Percentiles rank a stretch among this genome's conserved stretches.
Conservation (phyloP, 1,284 basidiomycete genomes). For the Microbotryomycetes sp. region DNA sequence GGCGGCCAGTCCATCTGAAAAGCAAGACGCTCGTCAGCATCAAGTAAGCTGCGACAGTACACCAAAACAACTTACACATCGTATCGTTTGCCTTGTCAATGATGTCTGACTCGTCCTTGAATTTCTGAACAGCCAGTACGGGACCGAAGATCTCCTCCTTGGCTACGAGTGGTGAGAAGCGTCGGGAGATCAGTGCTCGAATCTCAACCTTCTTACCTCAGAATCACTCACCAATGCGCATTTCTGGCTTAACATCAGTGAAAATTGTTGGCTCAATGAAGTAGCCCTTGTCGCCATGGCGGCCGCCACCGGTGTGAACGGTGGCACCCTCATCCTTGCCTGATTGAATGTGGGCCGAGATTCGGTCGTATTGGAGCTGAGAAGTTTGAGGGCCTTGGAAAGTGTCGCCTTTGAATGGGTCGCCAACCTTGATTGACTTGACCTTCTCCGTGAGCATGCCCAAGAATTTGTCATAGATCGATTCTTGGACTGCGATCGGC, state of each 20-base stretch:
- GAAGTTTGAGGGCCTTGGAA: conserved; percentile 88
- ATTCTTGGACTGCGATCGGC: conserved; percentile 6
- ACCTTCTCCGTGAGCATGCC: conserved; percentile 55
- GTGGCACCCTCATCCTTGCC: conserved; percentile 81
- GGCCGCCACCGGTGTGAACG: conserved; percentile 66
- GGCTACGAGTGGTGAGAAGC: conserved; percentile 46
- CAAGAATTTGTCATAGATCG: conserved; percentile 68
- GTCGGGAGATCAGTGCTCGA: background rate
- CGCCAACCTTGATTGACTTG: conserved; percentile 57
- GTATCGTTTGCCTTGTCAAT: conserved; percentile 77
- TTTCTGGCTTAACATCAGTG: conserved; percentile 43
- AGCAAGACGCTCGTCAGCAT: too few relatives aligned
- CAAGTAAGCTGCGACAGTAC: too few relatives aligned
- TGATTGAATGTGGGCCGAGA: conserved; percentile 80
- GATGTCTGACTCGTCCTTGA: conserved; percentile 50
- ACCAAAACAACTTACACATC: too few relatives aligned
- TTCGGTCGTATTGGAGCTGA: conserved; percentile 54
- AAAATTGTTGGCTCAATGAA: conserved; percentile 73
- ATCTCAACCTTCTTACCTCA: background rate
- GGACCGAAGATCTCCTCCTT: conserved; percentile 73
- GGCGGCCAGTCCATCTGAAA: conserved; percentile 83
- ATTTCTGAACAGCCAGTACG: conserved; percentile 52
- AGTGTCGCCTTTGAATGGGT: conserved; percentile 65
- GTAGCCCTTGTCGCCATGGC: conserved; percentile 59
- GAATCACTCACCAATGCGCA: background rate